Conservation (phyloP, 352 stramenopile genomes). For the Globisporangium alternatum region DNA sequence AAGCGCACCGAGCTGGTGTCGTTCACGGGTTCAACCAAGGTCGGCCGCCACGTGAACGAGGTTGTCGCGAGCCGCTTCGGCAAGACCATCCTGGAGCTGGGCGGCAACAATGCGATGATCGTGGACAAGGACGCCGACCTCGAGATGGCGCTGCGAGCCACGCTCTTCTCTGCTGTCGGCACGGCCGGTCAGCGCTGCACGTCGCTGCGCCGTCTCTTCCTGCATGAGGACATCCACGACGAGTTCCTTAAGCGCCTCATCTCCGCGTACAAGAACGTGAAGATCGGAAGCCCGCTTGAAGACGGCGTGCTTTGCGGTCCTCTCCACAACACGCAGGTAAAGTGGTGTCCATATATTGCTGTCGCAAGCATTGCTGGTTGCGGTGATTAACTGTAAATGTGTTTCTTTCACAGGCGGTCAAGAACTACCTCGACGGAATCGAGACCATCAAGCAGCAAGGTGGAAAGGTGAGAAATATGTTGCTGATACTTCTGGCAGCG, state of each 20-base stretch:
- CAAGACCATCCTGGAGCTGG: conserved; percentile 90
- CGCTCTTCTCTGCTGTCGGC: conserved; percentile 89
- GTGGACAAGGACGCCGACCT: conserved; percentile 90
- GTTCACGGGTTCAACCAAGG: conserved; percentile 90
- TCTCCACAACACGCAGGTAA: conserved; percentile 47
- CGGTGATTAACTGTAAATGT: not conserved
- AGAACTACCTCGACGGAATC: conserved; percentile 86
- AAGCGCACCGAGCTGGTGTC: conserved; percentile 88
- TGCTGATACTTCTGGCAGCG: not conserved
- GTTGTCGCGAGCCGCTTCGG: conserved; percentile 88
- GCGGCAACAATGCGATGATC: conserved; percentile 94
- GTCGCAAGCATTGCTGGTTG: not conserved
- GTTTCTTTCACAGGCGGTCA: conserved; percentile 50
- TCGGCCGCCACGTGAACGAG: conserved; percentile 85
- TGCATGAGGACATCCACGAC: conserved; percentile 91
- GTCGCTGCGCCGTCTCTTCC: conserved; percentile 87
- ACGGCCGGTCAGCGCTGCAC: conserved; percentile 92
- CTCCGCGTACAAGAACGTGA: conserved; percentile 85
- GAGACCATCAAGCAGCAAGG: conserved; percentile 83
- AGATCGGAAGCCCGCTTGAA: conserved; percentile 87
- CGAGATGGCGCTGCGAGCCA: conserved; percentile 88
- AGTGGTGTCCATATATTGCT: not conserved
- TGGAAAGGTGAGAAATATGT: conserved; percentile 55
- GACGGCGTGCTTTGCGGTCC: conserved; percentile 84
- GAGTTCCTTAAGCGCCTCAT: conserved; percentile 83